phyloP scores from a whole-genome alignment of 2,329 filamentous ascomycete genomes.

The Ciborinia camelliae region DNA sequence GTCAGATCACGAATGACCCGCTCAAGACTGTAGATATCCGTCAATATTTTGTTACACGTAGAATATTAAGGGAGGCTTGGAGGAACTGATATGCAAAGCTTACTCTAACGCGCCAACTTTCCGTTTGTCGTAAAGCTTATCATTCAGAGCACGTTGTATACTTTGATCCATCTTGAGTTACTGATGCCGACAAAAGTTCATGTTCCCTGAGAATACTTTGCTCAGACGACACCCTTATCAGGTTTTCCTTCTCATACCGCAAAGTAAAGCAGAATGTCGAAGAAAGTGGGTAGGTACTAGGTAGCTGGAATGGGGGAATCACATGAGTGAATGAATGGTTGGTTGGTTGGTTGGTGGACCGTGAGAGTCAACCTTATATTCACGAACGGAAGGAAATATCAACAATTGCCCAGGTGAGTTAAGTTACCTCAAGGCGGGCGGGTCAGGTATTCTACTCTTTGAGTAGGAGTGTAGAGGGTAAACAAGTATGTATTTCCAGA shows the following conservation, averaged over 20 bases:
- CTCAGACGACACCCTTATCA: conserved; percentile 11
- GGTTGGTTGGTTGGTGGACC: too few species aligned
- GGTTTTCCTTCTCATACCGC: conserved; percentile 14
- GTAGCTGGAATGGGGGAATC: conserved; percentile 9
- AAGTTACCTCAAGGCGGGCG: background rate
- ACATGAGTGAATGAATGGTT: conserved; percentile 13
- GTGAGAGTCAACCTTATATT: background rate
- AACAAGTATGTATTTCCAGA: background rate
- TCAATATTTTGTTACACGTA: conserved; percentile 11
- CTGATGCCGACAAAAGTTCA: background rate
- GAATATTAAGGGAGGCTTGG: background rate
- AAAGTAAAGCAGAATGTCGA: conserved; percentile 5
- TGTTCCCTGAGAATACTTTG: background rate
- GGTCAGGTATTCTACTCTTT: background rate
- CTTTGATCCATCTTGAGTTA: conserved; percentile 69
- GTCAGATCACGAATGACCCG: conserved; percentile 83
- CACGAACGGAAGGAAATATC: background rate
- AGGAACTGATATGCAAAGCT: conserved; percentile 36
- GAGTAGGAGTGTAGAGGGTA: background rate
- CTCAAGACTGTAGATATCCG: conserved; percentile 63
- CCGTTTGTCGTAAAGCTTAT: conserved; percentile 98
- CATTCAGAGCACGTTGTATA: conserved; percentile 87
- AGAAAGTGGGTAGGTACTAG: conserved; percentile 10
- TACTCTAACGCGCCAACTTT: conserved; percentile 97
- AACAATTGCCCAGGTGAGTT: background rate